Evolutionary conservation across 1,139 yeast genomes (phyloP), one percentile per base, ranked within the genome.

Genomic region (Nakaseomyces uthaithaninus): DNA sequence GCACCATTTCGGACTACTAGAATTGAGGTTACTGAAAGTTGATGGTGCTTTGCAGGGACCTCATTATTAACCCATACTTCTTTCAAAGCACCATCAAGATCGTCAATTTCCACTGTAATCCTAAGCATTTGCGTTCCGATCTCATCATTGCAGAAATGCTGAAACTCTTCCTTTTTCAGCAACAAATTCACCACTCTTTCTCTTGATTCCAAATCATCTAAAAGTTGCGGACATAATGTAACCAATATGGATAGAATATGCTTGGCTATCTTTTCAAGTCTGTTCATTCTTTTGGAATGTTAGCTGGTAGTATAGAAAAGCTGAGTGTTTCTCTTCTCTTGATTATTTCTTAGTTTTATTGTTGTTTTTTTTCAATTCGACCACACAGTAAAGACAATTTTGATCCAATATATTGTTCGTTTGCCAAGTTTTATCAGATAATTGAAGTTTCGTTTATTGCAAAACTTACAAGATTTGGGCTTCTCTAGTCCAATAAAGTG

Each of bases 181-280:
- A 28, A 18, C 23, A 17, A 2, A 5, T 28, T 18, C 3, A 17
- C 11, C 12, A 28, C 4, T 5, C 2, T n/a, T 11, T 18, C 9
- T 28, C 33, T 28, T 12, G 18, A 14, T 11, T 28, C 33, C 5
- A 8, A 12, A 14, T 28, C 33, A 17, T 28, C 33, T 28, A 28
- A n/a, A 11, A 28, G 12, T 11, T 28, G 20, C 4, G 33, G 33
- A n/a, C 33, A 28, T 10, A 28, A 11, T 4, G 14, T n/a, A 8
- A 17, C 18, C 11, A 28, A 18, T 6, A 15, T 12, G 4, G 33
- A 8, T 2, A 18, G 10, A 6, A 14, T 14, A 14, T 28, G 18
- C 23, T 18, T 16, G 3, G 33, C 33, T 5, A 28, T 27, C 7
- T 12, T 27, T n/a, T 14, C 17, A 12, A 10, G 8, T 14, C 30